phyloP scores from a whole-genome alignment of 1,139 yeast species.

The Debaryomycetaceae sp. region DNA sequence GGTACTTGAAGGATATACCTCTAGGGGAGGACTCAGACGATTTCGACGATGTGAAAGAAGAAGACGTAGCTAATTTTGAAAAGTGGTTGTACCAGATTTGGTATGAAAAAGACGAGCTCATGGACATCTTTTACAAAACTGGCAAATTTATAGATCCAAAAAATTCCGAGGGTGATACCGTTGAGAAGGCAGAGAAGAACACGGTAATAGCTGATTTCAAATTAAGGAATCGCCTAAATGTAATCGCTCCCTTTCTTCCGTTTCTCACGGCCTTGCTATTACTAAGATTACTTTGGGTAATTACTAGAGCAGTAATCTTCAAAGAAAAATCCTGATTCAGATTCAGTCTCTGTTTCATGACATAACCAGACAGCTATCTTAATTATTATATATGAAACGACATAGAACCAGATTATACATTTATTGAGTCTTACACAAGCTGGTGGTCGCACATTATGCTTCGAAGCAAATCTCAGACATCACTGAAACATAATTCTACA shows the following conservation, averaged over 20 bases:
- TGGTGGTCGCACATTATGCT: neutral
- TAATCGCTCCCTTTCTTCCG: conserved; percentile 17
- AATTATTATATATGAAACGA: neutral
- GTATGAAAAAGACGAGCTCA: conserved; percentile 70
- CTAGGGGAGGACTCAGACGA: conserved; percentile 47
- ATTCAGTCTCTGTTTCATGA: neutral
- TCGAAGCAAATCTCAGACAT: neutral
- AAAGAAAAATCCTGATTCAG: neutral
- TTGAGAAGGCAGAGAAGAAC: conserved; percentile 11
- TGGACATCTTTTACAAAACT: conserved; percentile 55
- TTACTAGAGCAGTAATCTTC: neutral
- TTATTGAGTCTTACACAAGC: neutral
- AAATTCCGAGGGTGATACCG: conserved; percentile 9
- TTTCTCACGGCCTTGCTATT: conserved; percentile 10
- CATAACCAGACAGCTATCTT: neutral
- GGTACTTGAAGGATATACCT: conserved; percentile 62
- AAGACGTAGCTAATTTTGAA: conserved; percentile 51
- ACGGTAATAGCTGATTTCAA: conserved; percentile 29
- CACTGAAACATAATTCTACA: neutral
- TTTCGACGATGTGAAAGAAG: conserved; percentile 43
- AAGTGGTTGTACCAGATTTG: conserved; percentile 76
- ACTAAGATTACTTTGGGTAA: conserved; percentile 2
- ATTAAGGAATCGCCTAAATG: conserved; percentile 19
- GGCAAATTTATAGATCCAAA: conserved; percentile 48
- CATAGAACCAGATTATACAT: neutral